Evolutionary conservation across 2,329 filamentous ascomycete species (phyloP).

Genomic region (Verruconis gallopava): DNA sequence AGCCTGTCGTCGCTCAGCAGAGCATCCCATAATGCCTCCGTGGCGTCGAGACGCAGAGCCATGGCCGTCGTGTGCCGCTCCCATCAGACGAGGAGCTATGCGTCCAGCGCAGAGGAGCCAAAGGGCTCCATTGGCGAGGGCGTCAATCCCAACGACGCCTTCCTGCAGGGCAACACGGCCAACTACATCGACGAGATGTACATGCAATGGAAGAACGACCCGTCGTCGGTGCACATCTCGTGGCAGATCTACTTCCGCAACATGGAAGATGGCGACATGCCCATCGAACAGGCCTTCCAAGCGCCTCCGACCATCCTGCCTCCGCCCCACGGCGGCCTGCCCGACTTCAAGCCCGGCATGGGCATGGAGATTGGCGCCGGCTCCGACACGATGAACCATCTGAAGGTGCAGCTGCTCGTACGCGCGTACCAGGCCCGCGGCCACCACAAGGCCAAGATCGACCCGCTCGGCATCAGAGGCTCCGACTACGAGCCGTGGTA

Average conservation of each 20-base stretch:
- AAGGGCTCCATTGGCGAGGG: slow-evolving; percentile 35
- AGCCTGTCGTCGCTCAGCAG: slow-evolving; percentile 29
- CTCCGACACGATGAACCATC: slow-evolving; percentile 81
- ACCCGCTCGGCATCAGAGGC: slow-evolving; percentile 77
- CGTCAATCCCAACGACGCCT: slow-evolving; percentile 84
- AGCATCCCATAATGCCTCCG: slow-evolving; percentile 21
- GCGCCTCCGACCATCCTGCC: slow-evolving; percentile 88
- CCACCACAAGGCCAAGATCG: slow-evolving; percentile 96
- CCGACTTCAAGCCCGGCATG: slow-evolving; percentile 54
- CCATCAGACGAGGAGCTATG: slow-evolving; percentile 39
- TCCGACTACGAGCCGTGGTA: slow-evolving; percentile 75
- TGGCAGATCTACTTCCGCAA: slow-evolving; percentile 99
- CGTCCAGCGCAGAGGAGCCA: slow-evolving; percentile 41
- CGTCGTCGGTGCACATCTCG: slow-evolving; percentile 86
- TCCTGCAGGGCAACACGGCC: slow-evolving; percentile 90
- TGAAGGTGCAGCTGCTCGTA: slow-evolving; percentile 95
- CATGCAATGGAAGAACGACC: slow-evolving; percentile 89
- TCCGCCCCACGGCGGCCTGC: slow-evolving; percentile 63
- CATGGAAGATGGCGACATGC: slow-evolving; percentile 97
- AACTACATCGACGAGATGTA: slow-evolving; percentile 99
- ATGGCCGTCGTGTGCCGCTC: slow-evolving; percentile 33
- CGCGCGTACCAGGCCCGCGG: slow-evolving; percentile 96
- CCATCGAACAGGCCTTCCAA: slow-evolving; percentile 91
- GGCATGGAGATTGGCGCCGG: slow-evolving; percentile 54
- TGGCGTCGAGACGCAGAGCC: slow-evolving; percentile 35